These are phyloP conservation scores for Lentinula guzmanii DNA, from an alignment of 768 basidiomycete species.

Conservation along the genomic window DNA sequence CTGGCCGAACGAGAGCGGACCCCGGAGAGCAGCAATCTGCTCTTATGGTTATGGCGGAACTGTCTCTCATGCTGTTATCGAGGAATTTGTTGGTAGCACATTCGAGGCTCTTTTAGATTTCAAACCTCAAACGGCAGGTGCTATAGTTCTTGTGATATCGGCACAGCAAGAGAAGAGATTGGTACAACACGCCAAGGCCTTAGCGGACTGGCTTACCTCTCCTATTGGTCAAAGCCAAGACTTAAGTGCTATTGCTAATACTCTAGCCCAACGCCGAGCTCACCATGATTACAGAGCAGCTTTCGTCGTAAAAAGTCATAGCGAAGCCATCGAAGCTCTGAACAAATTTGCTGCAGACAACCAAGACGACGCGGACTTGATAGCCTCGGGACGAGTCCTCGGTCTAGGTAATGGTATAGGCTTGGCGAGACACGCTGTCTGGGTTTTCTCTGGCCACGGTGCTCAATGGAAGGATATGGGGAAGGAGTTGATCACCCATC, in stretches of 20 bases:
- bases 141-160: background rate
- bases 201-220: background rate
- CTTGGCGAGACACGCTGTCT: background rate
- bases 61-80: background rate
- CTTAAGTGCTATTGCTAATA: background rate
- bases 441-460: constrained; percentile 1
- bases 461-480: constrained; percentile 1
- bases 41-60: constrained; percentile 1
- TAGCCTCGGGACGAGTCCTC: background rate
- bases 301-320: background rate
- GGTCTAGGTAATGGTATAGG: background rate
- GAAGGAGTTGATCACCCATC: background rate
- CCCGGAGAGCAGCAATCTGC: background rate
- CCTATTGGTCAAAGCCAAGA: background rate
- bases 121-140: background rate
- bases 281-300: constrained; percentile 1
- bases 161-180: background rate
- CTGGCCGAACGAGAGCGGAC: background rate
- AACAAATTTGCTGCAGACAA: background rate
- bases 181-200: background rate
- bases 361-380: background rate
- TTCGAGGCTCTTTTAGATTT: background rate
- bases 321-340: background rate
- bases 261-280: background rate
- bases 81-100: background rate